Base-by-base conservation (phyloP, 352 stramenopile genomes). In the Thraustotheca clavata region DNA sequence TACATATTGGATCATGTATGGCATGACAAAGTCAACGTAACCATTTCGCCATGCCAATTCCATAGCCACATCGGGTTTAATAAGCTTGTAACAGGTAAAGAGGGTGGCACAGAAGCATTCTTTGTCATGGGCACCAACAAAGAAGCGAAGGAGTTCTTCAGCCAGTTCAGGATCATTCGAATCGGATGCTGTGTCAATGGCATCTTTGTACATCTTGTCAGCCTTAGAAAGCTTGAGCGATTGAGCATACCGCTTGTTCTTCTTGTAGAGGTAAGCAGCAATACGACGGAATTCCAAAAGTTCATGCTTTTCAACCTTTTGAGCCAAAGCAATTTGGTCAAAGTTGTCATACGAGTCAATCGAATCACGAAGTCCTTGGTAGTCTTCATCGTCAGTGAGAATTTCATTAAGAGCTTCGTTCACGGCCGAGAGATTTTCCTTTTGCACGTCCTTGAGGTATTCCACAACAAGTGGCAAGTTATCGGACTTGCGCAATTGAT, bases 121-220 rank as follows among this genome's bases (percentile, higher is more conserved):
- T 76, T 99, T 98, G 83, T 99, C 97, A 60, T 97, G 94, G 49
- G 97, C 95, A 61, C 96, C 96, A 39, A 98, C 97, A 74, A 99
- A 99, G 87, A 98, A 99, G 40, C 95, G 88, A 40, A 99, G 76
- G 47, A 99, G 89, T 57, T 97, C 92, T 71, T 99, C 96, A 24
- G 97, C 97, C 24, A 99, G 89, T 34, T 98, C 94, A 35, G 80
- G 72, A 69, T 99, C 95, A 36, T 90, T 83, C 54, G 96, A 99
- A 72, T 98, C 92, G 35, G 94, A 95, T 27, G 96, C 96, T 60
- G 96, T 99, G 71, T 99, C 96, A 69, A 99, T 99, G 72, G 96
- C 98, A 68, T 99, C 97, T 83, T 99, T 99, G 92, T 98, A 99
- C 96, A 99, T 99, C 71, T 98, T 98, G 83, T 99, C 96, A 35